Evolutionary conservation across 176 grass and related monocot genomes (phyloP).

Genomic region (Phragmites australis): DNA sequence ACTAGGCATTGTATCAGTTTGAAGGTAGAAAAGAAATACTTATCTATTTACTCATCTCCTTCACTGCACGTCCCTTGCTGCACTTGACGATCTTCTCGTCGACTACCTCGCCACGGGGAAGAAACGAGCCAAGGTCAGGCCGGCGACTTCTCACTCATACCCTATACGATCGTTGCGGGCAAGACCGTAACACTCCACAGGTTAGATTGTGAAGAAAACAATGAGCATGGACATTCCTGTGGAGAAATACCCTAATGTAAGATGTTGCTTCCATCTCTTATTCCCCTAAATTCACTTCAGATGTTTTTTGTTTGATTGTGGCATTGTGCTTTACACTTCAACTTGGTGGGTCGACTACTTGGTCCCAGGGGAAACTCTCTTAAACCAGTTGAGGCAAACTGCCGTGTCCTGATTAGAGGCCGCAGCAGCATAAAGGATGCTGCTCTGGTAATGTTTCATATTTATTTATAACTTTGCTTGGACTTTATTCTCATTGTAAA

Average conservation of each 20-base stretch:
- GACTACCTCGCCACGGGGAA: too few relatives aligned
- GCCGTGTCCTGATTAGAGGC: conserved; percentile 46
- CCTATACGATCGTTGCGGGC: too few relatives aligned
- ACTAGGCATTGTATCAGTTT: too few relatives aligned
- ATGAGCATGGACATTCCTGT: conserved; percentile 55
- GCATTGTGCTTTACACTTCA: conserved; percentile 28
- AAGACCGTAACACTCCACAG: too few relatives aligned
- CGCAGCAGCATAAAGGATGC: conserved; percentile 52
- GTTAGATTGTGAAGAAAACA: conserved; percentile 47
- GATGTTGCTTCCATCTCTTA: neutral
- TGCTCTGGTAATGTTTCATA: conserved; percentile 26
- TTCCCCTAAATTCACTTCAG: neutral
- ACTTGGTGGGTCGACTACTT: conserved; percentile 56
- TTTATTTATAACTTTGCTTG: neutral
- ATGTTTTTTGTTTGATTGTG: neutral
- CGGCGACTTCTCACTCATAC: too few relatives aligned
- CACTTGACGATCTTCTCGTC: too few relatives aligned
- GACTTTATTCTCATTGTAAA: neutral
- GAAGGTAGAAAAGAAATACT: too few relatives aligned
- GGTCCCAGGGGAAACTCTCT: conserved; percentile 56
- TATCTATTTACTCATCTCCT: too few relatives aligned
- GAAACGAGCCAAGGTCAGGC: too few relatives aligned
- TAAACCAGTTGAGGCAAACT: conserved; percentile 45
- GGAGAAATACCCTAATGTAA: conserved; percentile 50
- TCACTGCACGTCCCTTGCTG: too few relatives aligned